A percentile compares a stretch with the other conserved stretches of the same genome.
These are phyloP conservation scores for Trichocomaceae sp. DNA, from an alignment of 2,329 filamentous ascomycete genomes.

Conservation along the genomic window DNA sequence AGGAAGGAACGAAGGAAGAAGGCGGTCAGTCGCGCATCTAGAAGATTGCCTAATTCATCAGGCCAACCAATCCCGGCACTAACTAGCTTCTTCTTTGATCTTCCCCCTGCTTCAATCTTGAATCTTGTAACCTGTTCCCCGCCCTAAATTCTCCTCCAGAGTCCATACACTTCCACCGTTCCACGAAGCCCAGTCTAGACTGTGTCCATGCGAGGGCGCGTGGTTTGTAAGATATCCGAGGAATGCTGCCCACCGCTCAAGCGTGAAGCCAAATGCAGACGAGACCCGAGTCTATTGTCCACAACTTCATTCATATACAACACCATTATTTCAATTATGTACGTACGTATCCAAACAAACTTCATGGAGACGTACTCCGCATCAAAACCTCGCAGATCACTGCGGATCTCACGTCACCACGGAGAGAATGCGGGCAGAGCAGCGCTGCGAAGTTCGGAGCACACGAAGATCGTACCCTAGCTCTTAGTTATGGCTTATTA, in stretches of 20 bases:
- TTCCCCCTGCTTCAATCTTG: not conserved
- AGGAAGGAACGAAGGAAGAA: not conserved
- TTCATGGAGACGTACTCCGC: not conserved
- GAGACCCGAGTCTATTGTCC: constrained; percentile 1
- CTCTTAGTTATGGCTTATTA: too few species aligned
- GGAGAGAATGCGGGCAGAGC: not conserved
- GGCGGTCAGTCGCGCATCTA: constrained; percentile 8
- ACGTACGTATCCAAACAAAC: too few species aligned
- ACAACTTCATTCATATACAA: not conserved
- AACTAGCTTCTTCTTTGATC: not conserved
- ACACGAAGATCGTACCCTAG: too few species aligned
- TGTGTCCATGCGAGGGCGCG: constrained; percentile 7
- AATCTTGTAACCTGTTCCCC: too few species aligned
- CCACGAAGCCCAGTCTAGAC: constrained; percentile 1
- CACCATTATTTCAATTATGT: too few species aligned
- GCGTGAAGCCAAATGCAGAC: constrained; percentile 2
- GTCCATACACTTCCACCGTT: not conserved
- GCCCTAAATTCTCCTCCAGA: too few species aligned
- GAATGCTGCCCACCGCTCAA: constrained; percentile 5
- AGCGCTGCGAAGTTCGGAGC: not conserved
- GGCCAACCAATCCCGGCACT: not conserved
- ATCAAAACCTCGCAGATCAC: not conserved
- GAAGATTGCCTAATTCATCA: constrained; percentile 8
- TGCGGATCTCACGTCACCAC: constrained; percentile 5
- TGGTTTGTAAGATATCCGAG: constrained; percentile 4